Conservation (phyloP, 2,329 filamentous ascomycete species). For the Teratosphaeria zuluensis region DNA sequence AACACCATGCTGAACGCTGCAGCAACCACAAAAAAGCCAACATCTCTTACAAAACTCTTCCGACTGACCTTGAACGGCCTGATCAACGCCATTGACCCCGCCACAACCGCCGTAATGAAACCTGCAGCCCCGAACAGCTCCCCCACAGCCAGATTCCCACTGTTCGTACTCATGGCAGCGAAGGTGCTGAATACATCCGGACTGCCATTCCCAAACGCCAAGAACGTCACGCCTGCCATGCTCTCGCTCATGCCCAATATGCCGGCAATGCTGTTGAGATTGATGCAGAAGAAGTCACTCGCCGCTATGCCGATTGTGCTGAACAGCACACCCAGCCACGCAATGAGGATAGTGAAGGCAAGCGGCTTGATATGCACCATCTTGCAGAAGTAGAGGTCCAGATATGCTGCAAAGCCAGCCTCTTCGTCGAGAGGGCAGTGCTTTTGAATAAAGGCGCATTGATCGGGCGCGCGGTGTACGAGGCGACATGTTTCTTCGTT, state of each 20-base stretch:
- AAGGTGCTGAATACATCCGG: conserved; percentile 98
- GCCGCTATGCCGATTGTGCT: conserved; percentile 96
- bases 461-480: conserved; percentile 63
- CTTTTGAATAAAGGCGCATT: conserved; percentile 74
- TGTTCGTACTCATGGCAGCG: conserved; percentile 93
- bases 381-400: conserved; percentile 82
- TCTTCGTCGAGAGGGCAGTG: conserved; percentile 78
- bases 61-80: conserved; percentile 84
- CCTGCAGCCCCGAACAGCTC: conserved; percentile 90
- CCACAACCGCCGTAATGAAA: conserved; percentile 94
- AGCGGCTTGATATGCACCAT: conserved; percentile 59
- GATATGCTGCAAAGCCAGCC: conserved; percentile 78
- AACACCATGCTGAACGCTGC: conserved; percentile 81
- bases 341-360: conserved; percentile 66
- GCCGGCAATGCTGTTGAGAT: conserved; percentile 82
- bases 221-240: conserved; percentile 87
- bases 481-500: conserved; percentile 57
- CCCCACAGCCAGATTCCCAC: conserved; percentile 90
- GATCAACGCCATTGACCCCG: conserved; percentile 95
- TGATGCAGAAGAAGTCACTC: conserved; percentile 97
- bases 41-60: conserved; percentile 83
- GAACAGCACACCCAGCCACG: conserved; percentile 85
- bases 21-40: conserved; percentile 82
- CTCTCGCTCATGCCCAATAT: conserved; percentile 92
- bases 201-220: conserved; percentile 95